Base-by-base conservation (phyloP, 2,329 filamentous ascomycete genomes). In the Fusarium cyanostomum region DNA sequence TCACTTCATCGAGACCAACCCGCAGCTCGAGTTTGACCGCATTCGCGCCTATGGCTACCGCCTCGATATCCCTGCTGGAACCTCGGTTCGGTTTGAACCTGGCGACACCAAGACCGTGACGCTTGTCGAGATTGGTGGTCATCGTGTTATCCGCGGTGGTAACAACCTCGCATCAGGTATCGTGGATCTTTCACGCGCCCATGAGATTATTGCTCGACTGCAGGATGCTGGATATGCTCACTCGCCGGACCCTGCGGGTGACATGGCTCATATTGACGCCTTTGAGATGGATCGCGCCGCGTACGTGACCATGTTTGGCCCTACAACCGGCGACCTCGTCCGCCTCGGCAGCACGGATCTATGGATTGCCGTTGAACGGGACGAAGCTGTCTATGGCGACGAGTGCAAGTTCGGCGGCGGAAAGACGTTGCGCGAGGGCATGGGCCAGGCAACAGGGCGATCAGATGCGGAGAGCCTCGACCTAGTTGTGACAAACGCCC, bases 341-440 rank as follows among this genome's bases (percentile, higher is more conserved):
- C 83, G 92, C 24, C 80, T 98, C 15, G 94, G 92, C 1, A 84
- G 86, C 61, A 98, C 94, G 3, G 90, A 96, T 74, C 82, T 98
- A 9, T 97, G 94, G 93, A 84, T 98, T 71, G 87, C 89, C 75
- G 91, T 98, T 7, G 94, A 98, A 78, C 90, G 88, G 62, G 94
- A 98, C 73, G 80, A 90, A 70, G 94, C 94, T 0, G 80, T 82
- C 5, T 96, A 96, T 73, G 94, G 94, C 8, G 94, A 98, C 64
- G 94, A 98, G 79, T 97, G 94, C 75, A 90, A 93, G 65, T 98
- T 98, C 76, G 94, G 94, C 13, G 94, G 94, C 39, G 94, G 94
- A 42, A 98, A 98, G 82, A 95, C 92, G 33, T 79, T 98, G 56
- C 86, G 94, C 60, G 94, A 98, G 75, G 94, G 94, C 28, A 98